phyloP scores from a whole-genome alignment of 305 asterid species.

The Solanum hybrid region DNA sequence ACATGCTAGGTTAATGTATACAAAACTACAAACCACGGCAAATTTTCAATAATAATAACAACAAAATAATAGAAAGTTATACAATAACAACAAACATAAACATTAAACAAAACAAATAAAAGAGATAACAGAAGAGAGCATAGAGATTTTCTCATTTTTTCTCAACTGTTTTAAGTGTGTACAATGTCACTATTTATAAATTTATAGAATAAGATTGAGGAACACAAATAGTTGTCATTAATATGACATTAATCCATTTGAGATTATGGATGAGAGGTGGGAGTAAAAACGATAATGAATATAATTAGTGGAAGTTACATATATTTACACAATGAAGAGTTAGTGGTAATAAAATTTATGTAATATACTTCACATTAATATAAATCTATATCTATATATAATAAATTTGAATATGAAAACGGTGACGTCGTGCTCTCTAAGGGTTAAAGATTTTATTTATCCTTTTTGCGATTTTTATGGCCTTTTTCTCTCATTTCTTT shows the following conservation, averaged over 20 bases:
- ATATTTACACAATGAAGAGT: too few species aligned
- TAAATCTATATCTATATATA: neutral
- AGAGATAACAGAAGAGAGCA: neutral
- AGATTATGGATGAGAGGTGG: neutral
- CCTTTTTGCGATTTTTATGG: neutral
- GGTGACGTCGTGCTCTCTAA: neutral
- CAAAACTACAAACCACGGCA: neutral
- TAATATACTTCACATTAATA: too few species aligned
- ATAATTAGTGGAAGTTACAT: too few species aligned
- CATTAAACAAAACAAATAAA: neutral
- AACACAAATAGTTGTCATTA: too few species aligned
- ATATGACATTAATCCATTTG: neutral
- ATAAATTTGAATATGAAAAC: neutral
- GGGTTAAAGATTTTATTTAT: neutral
- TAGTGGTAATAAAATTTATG: too few species aligned
- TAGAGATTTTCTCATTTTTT: neutral
- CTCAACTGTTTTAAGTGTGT: neutral
- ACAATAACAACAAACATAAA: neutral
- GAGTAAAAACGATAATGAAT: too few species aligned
- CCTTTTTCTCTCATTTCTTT: neutral
- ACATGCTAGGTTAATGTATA: neutral
- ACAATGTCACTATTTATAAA: neutral
- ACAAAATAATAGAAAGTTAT: neutral
- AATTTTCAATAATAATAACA: neutral
- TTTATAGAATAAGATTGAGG: neutral